Evolutionary conservation across 1,284 basidiomycete species (phyloP).

Genomic region (Phaffia rhodozyma): DNA sequence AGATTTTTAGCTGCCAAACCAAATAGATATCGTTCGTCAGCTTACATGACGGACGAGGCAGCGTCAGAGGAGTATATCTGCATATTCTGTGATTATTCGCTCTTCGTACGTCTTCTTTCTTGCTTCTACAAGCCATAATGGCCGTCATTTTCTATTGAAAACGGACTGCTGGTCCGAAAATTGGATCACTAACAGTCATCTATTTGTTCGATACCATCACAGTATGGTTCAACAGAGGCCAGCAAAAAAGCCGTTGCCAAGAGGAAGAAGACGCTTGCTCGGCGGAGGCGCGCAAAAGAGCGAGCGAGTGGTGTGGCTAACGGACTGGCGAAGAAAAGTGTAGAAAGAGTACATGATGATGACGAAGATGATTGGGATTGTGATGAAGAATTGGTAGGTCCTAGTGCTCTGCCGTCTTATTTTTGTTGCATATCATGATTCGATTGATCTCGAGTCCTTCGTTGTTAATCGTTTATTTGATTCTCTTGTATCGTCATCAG

Average conservation of each 20-base stretch:
- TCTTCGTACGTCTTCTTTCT: conserved; percentile 40
- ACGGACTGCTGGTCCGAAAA: too few relatives aligned
- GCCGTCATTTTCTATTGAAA: too few relatives aligned
- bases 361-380: conserved; percentile 14
- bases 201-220: too few relatives aligned
- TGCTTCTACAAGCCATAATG: too few relatives aligned
- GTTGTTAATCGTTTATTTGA: too few relatives aligned
- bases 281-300: conserved; percentile 61
- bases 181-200: too few relatives aligned
- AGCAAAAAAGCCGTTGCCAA: conserved; percentile 55
- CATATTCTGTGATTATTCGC: conserved; percentile 68
- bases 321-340: conserved; percentile 23
- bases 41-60: neutral
- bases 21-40: neutral
- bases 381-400: conserved; percentile 7
- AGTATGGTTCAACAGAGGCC: conserved; percentile 52
- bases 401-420: too few relatives aligned
- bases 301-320: conserved; percentile 45
- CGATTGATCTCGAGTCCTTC: too few relatives aligned
- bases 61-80: conserved; percentile 72
- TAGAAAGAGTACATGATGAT: neutral
- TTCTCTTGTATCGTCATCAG: too few relatives aligned
- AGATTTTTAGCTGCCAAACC: conserved; percentile 29
- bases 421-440: too few relatives aligned
- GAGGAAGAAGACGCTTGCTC: conserved; percentile 61